A percentile compares a stretch with the other conserved stretches of the same genome.
These are phyloP conservation scores for Leccinum ponderosum DNA, from an alignment of 1,284 basidiomycete species.

Conservation along the genomic window DNA sequence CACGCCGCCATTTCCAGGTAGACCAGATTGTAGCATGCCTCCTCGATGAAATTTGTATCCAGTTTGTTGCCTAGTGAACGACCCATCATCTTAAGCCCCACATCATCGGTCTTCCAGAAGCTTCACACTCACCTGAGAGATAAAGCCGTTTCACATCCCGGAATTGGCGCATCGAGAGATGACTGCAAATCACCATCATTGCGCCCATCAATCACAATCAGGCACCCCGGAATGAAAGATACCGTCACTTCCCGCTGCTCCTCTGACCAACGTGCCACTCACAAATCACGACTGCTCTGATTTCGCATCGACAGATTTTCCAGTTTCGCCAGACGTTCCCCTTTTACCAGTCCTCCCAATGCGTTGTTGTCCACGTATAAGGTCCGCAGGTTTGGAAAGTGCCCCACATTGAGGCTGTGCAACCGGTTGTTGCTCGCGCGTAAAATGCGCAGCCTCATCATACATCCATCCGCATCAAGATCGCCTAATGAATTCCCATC, in stretches of 20 bases:
- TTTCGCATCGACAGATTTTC: constrained; percentile 93
- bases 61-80: constrained; percentile 48
- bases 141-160: constrained; percentile 92
- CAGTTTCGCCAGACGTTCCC: constrained; percentile 63
- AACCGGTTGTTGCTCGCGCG: constrained; percentile 86
- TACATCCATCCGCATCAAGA: constrained; percentile 50
- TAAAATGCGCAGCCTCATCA: constrained; percentile 80
- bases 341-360: constrained; percentile 55
- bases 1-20: constrained; percentile 95
- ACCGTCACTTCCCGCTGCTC: constrained; percentile 35
- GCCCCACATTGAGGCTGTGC: constrained; percentile 63
- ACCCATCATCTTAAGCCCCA: constrained; percentile 10
- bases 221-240: constrained; percentile 39
- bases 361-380: constrained; percentile 91
- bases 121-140: constrained; percentile 73
- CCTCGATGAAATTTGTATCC: constrained; percentile 47
- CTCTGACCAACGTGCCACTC: constrained; percentile 40
- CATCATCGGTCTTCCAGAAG: constrained; percentile 8
- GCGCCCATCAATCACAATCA: constrained; percentile 38
- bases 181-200: constrained; percentile 45
- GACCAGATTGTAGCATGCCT: constrained; percentile 82
- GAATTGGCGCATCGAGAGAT: constrained; percentile 69
- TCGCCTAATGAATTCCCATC: constrained; percentile 71
- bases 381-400: constrained; percentile 78
- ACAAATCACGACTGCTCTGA: constrained; percentile 77